phyloP scores from a whole-genome alignment of 1,284 basidiomycete genomes.

The Trametes pubescens region DNA sequence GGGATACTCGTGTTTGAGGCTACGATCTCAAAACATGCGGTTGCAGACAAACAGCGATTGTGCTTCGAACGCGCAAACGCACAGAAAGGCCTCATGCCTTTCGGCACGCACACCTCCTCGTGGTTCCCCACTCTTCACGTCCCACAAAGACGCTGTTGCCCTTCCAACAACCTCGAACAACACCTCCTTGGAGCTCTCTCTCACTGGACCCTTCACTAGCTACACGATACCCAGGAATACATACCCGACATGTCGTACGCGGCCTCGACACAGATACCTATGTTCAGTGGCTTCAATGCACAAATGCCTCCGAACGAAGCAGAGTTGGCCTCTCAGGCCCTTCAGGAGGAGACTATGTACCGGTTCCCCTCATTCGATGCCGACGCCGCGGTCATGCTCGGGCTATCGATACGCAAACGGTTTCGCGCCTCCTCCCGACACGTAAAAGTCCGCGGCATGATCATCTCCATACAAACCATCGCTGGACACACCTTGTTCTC shows the following conservation, averaged over 20 bases:
- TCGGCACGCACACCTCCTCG: constrained; percentile 27
- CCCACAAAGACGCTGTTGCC: constrained; percentile 2
- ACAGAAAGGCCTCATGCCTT: constrained; percentile 25
- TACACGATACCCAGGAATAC: not conserved
- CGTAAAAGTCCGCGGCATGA: constrained; percentile 77
- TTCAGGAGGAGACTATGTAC: constrained; percentile 71
- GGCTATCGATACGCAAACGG: constrained; percentile 80
- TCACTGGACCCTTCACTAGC: not conserved
- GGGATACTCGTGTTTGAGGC: not conserved
- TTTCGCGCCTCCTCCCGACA: constrained; percentile 78
- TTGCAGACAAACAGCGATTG: not conserved
- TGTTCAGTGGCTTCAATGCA: constrained; percentile 66
- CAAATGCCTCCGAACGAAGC: constrained; percentile 68
- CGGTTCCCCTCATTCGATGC: constrained; percentile 78
- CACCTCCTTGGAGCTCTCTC: constrained; percentile 3
- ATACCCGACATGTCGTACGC: constrained; percentile 23
- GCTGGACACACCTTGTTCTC: constrained; percentile 81
- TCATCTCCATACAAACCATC: constrained; percentile 79
- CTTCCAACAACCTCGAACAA: not conserved
- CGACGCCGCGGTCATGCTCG: constrained; percentile 80
- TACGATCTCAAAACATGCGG: not conserved
- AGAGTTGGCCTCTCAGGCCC: constrained; percentile 73
- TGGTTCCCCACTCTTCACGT: constrained; percentile 18
- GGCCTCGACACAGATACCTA: constrained; percentile 28
- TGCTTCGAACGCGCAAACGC: not conserved